A percentile compares a stretch with the other conserved stretches of the same genome.
Conservation (phyloP, 768 basidiomycete species). For the Chalciporus pseudorubinellus region DNA sequence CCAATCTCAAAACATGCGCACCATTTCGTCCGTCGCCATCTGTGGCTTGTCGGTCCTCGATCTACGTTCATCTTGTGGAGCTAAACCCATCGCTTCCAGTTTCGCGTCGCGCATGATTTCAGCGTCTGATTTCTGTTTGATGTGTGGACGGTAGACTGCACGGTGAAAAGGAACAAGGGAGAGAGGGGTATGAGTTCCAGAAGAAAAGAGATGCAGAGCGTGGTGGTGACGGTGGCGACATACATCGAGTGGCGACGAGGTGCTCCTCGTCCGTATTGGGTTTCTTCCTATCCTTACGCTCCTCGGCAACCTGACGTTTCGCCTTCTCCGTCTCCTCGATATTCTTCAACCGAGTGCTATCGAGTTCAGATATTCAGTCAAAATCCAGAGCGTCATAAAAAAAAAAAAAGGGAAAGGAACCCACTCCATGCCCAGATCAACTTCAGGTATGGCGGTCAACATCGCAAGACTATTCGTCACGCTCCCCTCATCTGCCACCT, state of each 20-base stretch:
- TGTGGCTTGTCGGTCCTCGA: constrained; percentile 58
- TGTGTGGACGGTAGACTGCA: constrained; percentile 80
- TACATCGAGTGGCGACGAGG: constrained; percentile 85
- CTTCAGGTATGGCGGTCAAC: constrained; percentile 97
- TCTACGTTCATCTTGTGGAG: constrained; percentile 40
- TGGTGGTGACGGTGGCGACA: no score
- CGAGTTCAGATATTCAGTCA: no score
- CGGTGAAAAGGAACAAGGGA: not conserved
- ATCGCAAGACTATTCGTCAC: constrained; percentile 92
- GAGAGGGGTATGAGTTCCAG: no score
- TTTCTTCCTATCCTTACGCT: constrained; percentile 57
- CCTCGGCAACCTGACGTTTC: constrained; percentile 80
- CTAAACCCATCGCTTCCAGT: constrained; percentile 79
- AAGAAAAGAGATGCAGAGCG: no score
- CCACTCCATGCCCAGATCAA: constrained; percentile 98
- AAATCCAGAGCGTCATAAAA: not conserved
- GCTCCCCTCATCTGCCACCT: constrained; percentile 76
- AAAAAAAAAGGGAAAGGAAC: constrained; percentile 31
- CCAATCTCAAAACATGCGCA: constrained; percentile 33
- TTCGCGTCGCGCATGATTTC: constrained; percentile 88
- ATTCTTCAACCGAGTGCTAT: constrained; percentile 86
- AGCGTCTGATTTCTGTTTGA: constrained; percentile 81
- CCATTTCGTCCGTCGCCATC: constrained; percentile 90
- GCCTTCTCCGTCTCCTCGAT: constrained; percentile 98
- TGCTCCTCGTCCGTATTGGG: constrained; percentile 71